Conservation (phyloP, 257 asterid genomes). For the Penstemon barbatus region DNA sequence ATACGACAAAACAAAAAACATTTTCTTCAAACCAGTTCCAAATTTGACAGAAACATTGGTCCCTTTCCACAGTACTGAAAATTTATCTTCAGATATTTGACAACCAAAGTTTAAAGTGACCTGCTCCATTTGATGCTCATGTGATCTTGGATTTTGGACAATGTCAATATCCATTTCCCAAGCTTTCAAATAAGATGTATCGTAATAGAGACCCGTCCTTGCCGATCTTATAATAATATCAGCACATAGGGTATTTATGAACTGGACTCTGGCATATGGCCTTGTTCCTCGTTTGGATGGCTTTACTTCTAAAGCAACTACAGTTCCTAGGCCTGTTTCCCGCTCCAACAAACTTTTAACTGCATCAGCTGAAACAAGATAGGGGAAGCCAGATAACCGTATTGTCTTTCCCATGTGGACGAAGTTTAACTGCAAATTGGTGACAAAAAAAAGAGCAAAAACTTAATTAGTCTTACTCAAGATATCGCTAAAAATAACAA, state of each 20-base stretch:
- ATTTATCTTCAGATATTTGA: conserved; percentile 49
- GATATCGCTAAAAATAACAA: not conserved
- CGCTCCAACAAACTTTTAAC: conserved; percentile 45
- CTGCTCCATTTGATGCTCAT: conserved; percentile 41
- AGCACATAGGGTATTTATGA: conserved; percentile 31
- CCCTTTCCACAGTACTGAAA: conserved; percentile 52
- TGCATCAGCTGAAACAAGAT: conserved; percentile 36
- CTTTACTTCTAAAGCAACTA: conserved; percentile 64
- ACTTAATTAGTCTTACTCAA: no score
- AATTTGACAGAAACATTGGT: conserved; percentile 47
- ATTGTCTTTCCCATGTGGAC: conserved; percentile 38
- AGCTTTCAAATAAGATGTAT: conserved; percentile 56
- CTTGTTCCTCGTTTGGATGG: conserved; percentile 40
- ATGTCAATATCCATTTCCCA: conserved; percentile 42
- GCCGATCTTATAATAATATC: conserved; percentile 40
- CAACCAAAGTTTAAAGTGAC: conserved; percentile 62
- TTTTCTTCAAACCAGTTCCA: conserved; percentile 59
- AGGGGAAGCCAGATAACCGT: conserved; percentile 56
- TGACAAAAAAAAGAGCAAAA: not conserved
- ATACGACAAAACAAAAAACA: conserved; percentile 40
- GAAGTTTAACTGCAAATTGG: conserved; percentile 1
- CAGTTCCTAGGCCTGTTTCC: conserved; percentile 43
- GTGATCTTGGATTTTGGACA: conserved; percentile 30
- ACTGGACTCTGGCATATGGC: conserved; percentile 76
- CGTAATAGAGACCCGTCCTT: conserved; percentile 40